Evolutionary conservation across 140 eudicot genomes (phyloP).

Genomic region (Bidens hawaiensis): DNA sequence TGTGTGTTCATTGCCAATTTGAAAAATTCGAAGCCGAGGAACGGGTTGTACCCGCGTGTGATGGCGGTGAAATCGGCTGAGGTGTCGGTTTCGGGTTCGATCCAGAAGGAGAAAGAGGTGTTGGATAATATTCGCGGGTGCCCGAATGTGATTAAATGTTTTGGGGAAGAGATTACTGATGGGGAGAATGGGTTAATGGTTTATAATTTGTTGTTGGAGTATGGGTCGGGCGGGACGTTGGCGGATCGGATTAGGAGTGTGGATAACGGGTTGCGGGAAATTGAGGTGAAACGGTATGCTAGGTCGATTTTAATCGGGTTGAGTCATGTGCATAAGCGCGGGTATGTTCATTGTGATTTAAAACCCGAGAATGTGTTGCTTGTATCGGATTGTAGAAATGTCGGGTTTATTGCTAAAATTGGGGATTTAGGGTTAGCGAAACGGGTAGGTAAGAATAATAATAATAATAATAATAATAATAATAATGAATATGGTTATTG

Average conservation of each 20-base stretch:
- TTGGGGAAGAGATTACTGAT: slow-evolving; percentile 53
- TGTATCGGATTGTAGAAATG: neutral
- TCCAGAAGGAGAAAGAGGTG: slow-evolving; percentile 49
- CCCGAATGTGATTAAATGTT: slow-evolving; percentile 37
- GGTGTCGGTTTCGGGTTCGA: slow-evolving; percentile 39
- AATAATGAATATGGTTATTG: slow-evolving; percentile 29
- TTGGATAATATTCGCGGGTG: slow-evolving; percentile 31
- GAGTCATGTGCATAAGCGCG: slow-evolving; percentile 36
- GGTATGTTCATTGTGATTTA: too few species aligned
- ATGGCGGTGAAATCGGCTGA: slow-evolving; percentile 80
- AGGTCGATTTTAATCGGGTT: slow-evolving; percentile 40
- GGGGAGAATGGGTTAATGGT: slow-evolving; percentile 40
- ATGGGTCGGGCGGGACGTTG: slow-evolving; percentile 61
- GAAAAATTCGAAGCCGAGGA: slow-evolving; percentile 35
- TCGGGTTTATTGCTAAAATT: slow-evolving; percentile 39
- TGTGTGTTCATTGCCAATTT: slow-evolving; percentile 39
- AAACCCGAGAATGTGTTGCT: too few species aligned
- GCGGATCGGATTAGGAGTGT: slow-evolving; percentile 34
- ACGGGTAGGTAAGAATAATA: slow-evolving; percentile 33
- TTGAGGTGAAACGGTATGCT: slow-evolving; percentile 27
- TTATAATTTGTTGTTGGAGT: slow-evolving; percentile 60
- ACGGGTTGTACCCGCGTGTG: slow-evolving; percentile 30
- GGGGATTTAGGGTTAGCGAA: slow-evolving; percentile 60
- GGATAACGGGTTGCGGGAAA: slow-evolving; percentile 37
- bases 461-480: too few species aligned